Conservation (phyloP, 306 rosid species). For the Quercus dentata region DNA sequence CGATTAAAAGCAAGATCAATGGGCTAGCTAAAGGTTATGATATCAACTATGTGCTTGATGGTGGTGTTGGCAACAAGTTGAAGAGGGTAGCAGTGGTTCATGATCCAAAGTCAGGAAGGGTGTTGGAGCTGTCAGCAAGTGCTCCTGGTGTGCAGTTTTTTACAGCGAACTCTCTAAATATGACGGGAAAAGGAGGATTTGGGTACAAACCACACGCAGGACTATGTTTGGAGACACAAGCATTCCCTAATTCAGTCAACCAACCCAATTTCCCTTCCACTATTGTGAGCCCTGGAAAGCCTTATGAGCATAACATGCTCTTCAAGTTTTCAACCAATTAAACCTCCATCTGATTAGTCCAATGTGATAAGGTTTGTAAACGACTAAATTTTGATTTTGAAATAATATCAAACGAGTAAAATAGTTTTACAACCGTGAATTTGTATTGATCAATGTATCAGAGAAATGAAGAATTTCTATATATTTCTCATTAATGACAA, state of each 20-base stretch:
- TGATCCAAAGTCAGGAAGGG: constrained; percentile 65
- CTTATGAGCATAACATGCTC: constrained; percentile 57
- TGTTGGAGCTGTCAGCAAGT: constrained; percentile 50
- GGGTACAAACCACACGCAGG: constrained; percentile 52
- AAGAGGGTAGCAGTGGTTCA: constrained; percentile 52
- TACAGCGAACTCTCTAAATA: constrained; percentile 48
- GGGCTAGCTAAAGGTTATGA: constrained; percentile 62
- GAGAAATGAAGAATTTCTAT: too few relatives aligned
- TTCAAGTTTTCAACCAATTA: constrained; percentile 45
- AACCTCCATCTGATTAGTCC: constrained; percentile 23
- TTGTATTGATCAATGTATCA: too few relatives aligned
- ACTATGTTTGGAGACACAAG: constrained; percentile 72
- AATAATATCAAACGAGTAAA: too few relatives aligned
- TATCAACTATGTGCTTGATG: constrained; percentile 67
- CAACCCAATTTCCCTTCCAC: constrained; percentile 77
- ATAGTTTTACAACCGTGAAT: too few relatives aligned
- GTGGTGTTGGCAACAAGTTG: constrained; percentile 18
- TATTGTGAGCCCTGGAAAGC: constrained; percentile 52
- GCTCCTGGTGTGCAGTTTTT: constrained; percentile 83
- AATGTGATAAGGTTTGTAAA: not conserved
- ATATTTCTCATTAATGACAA: too few relatives aligned
- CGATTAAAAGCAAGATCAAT: constrained; percentile 60
- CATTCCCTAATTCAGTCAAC: constrained; percentile 67
- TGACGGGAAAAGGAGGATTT: constrained; percentile 67
- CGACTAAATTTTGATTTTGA: too few relatives aligned